These are phyloP conservation scores for Populus nigra DNA, from an alignment of 345 rosid species.

Conservation along the genomic window DNA sequence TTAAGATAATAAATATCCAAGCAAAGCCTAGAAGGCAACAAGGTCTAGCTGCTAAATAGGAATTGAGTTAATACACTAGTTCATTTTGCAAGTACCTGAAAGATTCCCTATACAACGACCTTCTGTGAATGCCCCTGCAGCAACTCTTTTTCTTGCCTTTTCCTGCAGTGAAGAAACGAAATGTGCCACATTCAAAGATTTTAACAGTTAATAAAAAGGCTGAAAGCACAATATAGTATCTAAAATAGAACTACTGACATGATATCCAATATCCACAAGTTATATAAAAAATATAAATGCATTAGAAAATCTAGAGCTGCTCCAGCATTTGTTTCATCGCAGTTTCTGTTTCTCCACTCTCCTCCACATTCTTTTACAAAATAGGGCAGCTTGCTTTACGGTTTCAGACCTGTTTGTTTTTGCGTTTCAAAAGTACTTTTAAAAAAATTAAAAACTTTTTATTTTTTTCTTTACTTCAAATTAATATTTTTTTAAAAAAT, in stretches of 20 bases:
- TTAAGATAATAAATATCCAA: too few species aligned
- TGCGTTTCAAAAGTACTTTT: fast-evolving
- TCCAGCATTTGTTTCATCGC: too few species aligned
- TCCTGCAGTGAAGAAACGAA: conserved; percentile 26
- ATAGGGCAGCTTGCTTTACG: not conserved
- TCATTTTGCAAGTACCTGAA: not conserved
- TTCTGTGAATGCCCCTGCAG: not conserved
- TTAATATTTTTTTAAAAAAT: too few species aligned
- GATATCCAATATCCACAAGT: too few species aligned
- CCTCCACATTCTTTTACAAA: not conserved
- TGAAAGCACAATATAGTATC: too few species aligned
- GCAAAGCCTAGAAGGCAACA: too few species aligned
- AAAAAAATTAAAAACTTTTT: too few species aligned
- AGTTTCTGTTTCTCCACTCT: not conserved
- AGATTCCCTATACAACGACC: conserved; percentile 9
- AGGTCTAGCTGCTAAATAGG: too few species aligned
- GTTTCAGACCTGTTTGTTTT: not conserved
- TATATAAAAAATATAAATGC: not conserved
- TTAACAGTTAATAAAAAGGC: too few species aligned
- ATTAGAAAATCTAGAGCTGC: not conserved
- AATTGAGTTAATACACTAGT: not conserved
- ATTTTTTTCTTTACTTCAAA: too few species aligned
- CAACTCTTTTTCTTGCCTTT: conserved; percentile 13
- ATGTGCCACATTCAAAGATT: not conserved
- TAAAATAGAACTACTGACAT: too few species aligned